These are phyloP conservation scores for Euphrasia arctica DNA, from an alignment of 305 asterid species.

Conservation along the genomic window DNA sequence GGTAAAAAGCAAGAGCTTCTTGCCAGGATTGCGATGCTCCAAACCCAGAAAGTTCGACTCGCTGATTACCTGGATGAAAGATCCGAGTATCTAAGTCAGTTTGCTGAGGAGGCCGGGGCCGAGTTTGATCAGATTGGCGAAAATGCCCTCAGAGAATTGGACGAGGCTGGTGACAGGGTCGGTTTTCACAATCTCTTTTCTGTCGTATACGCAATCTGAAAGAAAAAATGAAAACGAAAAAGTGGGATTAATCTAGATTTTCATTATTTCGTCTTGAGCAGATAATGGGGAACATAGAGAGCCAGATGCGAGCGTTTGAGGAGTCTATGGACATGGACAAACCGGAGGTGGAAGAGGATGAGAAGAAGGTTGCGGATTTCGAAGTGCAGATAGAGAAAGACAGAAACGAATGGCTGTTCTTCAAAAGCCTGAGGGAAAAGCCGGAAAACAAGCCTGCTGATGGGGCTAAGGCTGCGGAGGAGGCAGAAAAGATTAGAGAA, in stretches of 20 bases:
- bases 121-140: constrained; percentile 89
- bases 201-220: constrained; percentile 9
- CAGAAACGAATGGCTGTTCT: constrained; percentile 82
- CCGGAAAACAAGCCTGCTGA: constrained; percentile 48
- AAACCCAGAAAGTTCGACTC: constrained; percentile 76
- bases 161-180: constrained; percentile 84
- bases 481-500: constrained; percentile 53
- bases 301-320: constrained; percentile 83
- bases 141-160: constrained; percentile 78
- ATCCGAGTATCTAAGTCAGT: constrained; percentile 69
- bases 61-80: constrained; percentile 84
- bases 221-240: not conserved
- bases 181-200: constrained; percentile 11
- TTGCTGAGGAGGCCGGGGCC: constrained; percentile 88
- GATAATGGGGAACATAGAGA: constrained; percentile 86
- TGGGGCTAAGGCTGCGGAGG: constrained; percentile 56
- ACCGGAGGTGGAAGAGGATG: constrained; percentile 65
- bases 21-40: constrained; percentile 80
- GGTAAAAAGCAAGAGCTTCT: constrained; percentile 71
- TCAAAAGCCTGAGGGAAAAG: constrained; percentile 58
- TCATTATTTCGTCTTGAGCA: constrained; percentile 34
- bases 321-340: constrained; percentile 69
- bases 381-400: constrained; percentile 58
- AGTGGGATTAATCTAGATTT: constrained; percentile 9
- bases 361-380: constrained; percentile 53